Percentiles rank a stretch among this genome's conserved stretches.
These are phyloP conservation scores for Spergularia azorica DNA, from an alignment of 179 eudicot genomes.

Conservation along the genomic window DNA sequence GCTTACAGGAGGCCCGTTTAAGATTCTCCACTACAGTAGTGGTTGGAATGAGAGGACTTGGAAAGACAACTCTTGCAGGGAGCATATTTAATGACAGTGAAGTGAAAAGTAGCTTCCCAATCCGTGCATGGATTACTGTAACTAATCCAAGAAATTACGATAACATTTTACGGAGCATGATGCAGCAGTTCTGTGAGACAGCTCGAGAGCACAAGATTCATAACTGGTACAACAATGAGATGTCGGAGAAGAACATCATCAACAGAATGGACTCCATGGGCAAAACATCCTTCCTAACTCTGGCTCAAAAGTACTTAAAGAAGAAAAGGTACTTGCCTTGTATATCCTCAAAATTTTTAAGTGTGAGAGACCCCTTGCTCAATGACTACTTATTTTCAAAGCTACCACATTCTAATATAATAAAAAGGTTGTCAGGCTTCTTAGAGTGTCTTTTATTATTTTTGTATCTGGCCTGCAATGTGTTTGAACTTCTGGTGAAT, in stretches of 20 bases:
- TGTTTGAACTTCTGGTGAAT: too few relatives aligned
- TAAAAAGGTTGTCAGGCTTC: too few relatives aligned
- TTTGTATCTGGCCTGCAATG: too few relatives aligned
- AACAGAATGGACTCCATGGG: neutral
- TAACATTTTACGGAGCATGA: conserved; percentile 15
- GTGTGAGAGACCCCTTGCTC: too few relatives aligned
- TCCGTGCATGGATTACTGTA: conserved; percentile 21
- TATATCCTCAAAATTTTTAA: neutral
- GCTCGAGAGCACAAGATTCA: too few relatives aligned
- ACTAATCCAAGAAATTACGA: neutral
- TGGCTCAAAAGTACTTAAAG: neutral
- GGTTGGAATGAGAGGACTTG: conserved; percentile 36
- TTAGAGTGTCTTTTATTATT: too few relatives aligned
- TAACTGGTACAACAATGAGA: neutral
- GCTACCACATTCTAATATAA: too few relatives aligned
- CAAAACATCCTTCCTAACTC: neutral
- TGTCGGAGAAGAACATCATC: neutral
- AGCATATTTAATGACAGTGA: conserved; percentile 11
- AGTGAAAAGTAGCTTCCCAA: neutral
- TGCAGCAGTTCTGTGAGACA: conserved; percentile 10
- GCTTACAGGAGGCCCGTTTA: neutral
- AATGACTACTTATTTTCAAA: too few relatives aligned
- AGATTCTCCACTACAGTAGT: conserved; percentile 14
- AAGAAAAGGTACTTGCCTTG: conserved; percentile 18
- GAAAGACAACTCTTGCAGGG: conserved; percentile 31